Conservation (phyloP, 139 green algal species). For the Chlorella sp. region DNA sequence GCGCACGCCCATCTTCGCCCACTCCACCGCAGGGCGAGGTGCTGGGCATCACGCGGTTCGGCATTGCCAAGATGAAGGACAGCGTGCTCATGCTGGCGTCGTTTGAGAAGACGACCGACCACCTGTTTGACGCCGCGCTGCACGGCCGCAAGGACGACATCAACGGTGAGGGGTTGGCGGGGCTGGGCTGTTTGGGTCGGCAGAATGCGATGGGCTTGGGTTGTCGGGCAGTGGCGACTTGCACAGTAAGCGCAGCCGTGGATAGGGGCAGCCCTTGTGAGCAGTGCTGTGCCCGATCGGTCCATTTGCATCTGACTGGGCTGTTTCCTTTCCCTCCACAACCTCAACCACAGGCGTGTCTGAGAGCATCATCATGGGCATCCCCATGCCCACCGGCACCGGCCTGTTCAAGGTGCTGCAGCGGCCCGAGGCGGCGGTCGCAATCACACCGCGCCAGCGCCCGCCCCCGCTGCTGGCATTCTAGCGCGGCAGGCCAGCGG, state of each 20-base stretch:
- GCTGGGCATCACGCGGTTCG: slow-evolving; percentile 98
- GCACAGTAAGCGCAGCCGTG: no score
- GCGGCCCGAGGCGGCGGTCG: not conserved
- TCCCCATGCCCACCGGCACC: slow-evolving; percentile 96
- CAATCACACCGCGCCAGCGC: not conserved
- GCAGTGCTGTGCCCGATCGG: not conserved
- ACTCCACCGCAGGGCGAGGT: slow-evolving; percentile 83
- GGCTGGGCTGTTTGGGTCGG: no score
- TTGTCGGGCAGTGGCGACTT: no score
- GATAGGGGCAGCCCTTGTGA: not conserved
- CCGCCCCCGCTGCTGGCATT: slow-evolving; percentile 30
- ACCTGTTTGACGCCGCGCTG: slow-evolving; percentile 98
- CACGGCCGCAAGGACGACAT: slow-evolving; percentile 71
- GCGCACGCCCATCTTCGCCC: not conserved
- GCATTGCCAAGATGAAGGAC: slow-evolving; percentile 99
- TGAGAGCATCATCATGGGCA: slow-evolving; percentile 99
- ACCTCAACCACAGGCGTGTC: slow-evolving; percentile 27
- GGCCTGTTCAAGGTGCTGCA: slow-evolving; percentile 86
- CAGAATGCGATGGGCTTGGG: no score
- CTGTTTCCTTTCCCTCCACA: no score
- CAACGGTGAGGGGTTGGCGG: slow-evolving; percentile 19
- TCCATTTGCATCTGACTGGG: not conserved
- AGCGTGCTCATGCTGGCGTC: slow-evolving; percentile 97
- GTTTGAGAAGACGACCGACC: slow-evolving; percentile 99
- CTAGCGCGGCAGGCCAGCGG: not conserved